Evolutionary conservation across 495 filamentous ascomycete species (phyloP).

Genomic region (Melanomma pulvis-pyrius): DNA sequence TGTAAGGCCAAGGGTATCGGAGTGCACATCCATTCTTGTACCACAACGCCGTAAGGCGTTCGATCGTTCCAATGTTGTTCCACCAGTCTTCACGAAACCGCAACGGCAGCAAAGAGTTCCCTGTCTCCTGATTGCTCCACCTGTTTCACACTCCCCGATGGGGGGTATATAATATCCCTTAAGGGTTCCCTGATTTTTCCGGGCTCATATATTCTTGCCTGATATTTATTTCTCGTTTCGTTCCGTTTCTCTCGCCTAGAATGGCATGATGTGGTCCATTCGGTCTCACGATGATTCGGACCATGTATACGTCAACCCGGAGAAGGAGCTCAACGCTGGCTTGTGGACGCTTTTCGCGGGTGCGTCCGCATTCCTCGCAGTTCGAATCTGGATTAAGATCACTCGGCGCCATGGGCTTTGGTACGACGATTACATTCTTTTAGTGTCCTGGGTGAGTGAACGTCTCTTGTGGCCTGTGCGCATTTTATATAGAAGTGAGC

Average conservation of each 20-base stretch:
- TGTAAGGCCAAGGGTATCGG: too few relatives aligned
- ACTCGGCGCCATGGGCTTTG: slow-evolving; percentile 15
- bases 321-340: slow-evolving; percentile 14
- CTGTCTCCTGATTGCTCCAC: too few relatives aligned
- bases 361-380: slow-evolving; percentile 2
- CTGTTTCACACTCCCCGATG: neutral
- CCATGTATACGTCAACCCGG: slow-evolving; percentile 1
- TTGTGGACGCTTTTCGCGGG: slow-evolving; percentile 12
- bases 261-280: neutral
- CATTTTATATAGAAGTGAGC: neutral
- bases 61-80: neutral
- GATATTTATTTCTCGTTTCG: neutral
- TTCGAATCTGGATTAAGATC: slow-evolving; percentile 19
- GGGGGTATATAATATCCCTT: neutral
- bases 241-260: neutral
- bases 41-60: too few relatives aligned
- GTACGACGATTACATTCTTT: slow-evolving; percentile 17
- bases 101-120: too few relatives aligned
- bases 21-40: too few relatives aligned
- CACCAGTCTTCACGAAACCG: too few relatives aligned
- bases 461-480: neutral
- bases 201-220: neutral
- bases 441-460: slow-evolving; percentile 10
- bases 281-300: neutral
- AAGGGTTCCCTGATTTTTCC: neutral